A percentile compares a stretch with the other conserved stretches of the same genome.
Conservation (phyloP, 176 grass and related monocot species). For the Eragrostis nindensis region DNA sequence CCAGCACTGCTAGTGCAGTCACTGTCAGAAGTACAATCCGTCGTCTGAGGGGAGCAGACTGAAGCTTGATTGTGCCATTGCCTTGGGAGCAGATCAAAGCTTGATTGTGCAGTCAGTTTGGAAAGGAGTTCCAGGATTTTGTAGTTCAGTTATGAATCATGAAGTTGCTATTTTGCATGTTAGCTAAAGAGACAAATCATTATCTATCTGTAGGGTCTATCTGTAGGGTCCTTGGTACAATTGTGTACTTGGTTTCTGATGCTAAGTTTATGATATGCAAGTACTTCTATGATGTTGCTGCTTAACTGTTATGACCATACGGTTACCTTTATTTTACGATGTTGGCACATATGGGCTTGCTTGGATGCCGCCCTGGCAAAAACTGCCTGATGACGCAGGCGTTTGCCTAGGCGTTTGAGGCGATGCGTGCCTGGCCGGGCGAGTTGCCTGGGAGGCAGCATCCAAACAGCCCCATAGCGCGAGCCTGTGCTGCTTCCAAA, state of each 20-base stretch:
- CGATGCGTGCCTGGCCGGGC: too few relatives aligned
- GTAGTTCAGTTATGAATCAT: conserved; percentile 31
- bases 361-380: too few relatives aligned
- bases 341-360: too few relatives aligned
- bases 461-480: too few relatives aligned
- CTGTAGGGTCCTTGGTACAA: background rate
- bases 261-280: conserved; percentile 28
- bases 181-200: background rate
- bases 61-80: conserved; percentile 56
- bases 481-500: too few relatives aligned
- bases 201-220: background rate
- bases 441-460: too few relatives aligned
- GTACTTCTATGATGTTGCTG: background rate
- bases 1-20: conserved; percentile 77
- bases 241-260: background rate
- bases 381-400: too few relatives aligned
- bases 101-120: conserved; percentile 27
- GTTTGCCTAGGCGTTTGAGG: too few relatives aligned
- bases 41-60: conserved; percentile 83
- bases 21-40: conserved; percentile 81
- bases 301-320: background rate
- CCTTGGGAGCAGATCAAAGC: conserved; percentile 79
- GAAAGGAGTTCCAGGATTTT: conserved; percentile 18
- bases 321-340: too few relatives aligned
- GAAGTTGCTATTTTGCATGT: background rate